Evolutionary conservation across 164 flowering plant genomes (phyloP).

Genomic region (Echeveria elegans): DNA sequence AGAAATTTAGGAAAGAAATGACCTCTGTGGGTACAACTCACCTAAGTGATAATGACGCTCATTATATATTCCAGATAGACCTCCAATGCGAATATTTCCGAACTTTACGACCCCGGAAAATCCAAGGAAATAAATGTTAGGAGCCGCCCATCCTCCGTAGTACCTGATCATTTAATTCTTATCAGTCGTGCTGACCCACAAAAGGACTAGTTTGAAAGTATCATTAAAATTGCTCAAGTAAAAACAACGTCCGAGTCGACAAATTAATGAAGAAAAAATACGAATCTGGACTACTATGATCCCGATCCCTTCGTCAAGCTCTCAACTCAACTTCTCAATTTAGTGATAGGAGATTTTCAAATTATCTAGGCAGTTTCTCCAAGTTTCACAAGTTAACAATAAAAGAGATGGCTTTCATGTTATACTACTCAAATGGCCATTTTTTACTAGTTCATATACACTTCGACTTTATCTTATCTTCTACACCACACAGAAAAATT

Average conservation of each 20-base stretch:
- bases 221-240: neutral
- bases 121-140: constrained; percentile 85
- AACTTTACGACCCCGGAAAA: constrained; percentile 88
- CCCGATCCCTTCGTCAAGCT: neutral
- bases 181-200: neutral
- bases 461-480: too few relatives aligned
- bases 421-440: too few relatives aligned
- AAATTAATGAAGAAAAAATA: neutral
- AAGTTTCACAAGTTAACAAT: too few relatives aligned
- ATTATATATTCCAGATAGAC: constrained; percentile 89
- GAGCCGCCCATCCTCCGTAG: constrained; percentile 97
- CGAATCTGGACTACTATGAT: neutral
- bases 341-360: too few relatives aligned
- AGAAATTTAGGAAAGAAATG: neutral
- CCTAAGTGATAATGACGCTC: constrained; percentile 55
- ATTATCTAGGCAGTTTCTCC: too few relatives aligned
- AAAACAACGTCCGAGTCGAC: neutral
- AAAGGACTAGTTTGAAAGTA: neutral
- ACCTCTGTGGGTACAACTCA: constrained; percentile 12
- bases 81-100: constrained; percentile 86
- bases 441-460: too few relatives aligned
- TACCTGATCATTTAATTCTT: constrained; percentile 32
- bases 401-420: too few relatives aligned
- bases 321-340: too few relatives aligned
- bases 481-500: too few relatives aligned